A percentile compares a stretch with the other conserved stretches of the same genome.
These are phyloP conservation scores for Huiozyma naganishii DNA, from an alignment of 805 yeast genomes.

Conservation along the genomic window DNA sequence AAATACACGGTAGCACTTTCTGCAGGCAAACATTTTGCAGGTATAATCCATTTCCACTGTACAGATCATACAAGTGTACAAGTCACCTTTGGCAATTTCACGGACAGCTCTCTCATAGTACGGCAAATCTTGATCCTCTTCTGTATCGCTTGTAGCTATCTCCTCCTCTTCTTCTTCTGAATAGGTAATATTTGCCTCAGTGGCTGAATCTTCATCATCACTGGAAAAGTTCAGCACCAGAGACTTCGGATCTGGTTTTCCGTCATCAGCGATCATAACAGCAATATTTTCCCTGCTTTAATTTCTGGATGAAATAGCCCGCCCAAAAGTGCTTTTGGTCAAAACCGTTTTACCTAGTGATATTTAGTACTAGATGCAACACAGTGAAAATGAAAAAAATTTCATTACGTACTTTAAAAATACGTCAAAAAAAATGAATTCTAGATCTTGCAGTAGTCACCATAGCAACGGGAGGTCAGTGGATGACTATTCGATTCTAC, in stretches of 20 bases:
- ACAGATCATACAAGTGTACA: conserved; percentile 78
- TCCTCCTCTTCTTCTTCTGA: conserved; percentile 4
- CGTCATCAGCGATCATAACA: background rate
- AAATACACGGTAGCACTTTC: conserved; percentile 67
- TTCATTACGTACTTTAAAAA: too few relatives aligned
- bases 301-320: too few relatives aligned
- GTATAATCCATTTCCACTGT: conserved; percentile 64
- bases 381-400: too few relatives aligned
- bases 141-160: background rate
- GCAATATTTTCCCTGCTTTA: too few relatives aligned
- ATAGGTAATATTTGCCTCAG: background rate
- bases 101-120: conserved; percentile 25
- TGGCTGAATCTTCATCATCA: conserved; percentile 2
- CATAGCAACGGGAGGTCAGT: too few relatives aligned
- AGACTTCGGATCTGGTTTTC: conserved; percentile 2
- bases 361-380: too few relatives aligned
- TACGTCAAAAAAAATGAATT: too few relatives aligned
- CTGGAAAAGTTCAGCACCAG: conserved; percentile 6
- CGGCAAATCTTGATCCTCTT: conserved; percentile 14
- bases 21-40: conserved; percentile 71
- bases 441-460: too few relatives aligned
- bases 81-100: conserved; percentile 37
- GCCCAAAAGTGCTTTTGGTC: too few relatives aligned
- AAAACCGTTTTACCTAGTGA: too few relatives aligned
- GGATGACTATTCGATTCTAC: too few relatives aligned